A percentile compares a stretch with the other conserved stretches of the same genome.
Evolutionary conservation across 164 flowering plant genomes (phyloP).

Genomic region (Berberis thunbergii): DNA sequence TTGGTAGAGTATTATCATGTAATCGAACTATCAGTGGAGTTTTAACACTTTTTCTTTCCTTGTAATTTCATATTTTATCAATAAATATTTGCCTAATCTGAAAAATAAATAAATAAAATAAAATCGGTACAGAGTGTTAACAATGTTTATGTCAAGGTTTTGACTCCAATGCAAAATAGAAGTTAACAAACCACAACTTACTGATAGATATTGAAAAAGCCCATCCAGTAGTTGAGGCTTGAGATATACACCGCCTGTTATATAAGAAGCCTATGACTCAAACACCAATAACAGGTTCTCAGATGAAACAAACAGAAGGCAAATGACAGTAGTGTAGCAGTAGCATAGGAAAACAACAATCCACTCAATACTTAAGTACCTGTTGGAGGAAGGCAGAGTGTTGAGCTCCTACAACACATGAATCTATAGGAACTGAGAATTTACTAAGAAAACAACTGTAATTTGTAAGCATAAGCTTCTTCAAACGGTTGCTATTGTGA

Average conservation of each 20-base stretch:
- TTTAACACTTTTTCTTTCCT: too few species aligned
- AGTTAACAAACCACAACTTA: slow-evolving; percentile 18
- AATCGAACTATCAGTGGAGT: too few species aligned
- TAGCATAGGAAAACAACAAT: not conserved
- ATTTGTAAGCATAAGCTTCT: too few species aligned
- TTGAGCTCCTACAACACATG: slow-evolving; percentile 77
- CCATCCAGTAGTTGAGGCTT: slow-evolving; percentile 83
- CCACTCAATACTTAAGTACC: slow-evolving; percentile 28
- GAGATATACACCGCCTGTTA: slow-evolving; percentile 89
- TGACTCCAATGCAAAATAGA: not conserved
- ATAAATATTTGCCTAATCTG: too few species aligned
- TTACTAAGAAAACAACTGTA: not conserved
- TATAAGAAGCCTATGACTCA: slow-evolving; percentile 76
- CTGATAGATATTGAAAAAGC: slow-evolving; percentile 83
- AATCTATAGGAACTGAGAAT: slow-evolving; percentile 35
- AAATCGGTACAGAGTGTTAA: too few species aligned
- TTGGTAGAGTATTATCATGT: too few species aligned
- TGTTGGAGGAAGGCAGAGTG: slow-evolving; percentile 97
- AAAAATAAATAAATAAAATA: too few species aligned
- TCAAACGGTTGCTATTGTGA: too few species aligned
- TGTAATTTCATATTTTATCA: too few species aligned
- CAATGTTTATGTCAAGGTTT: too few species aligned
- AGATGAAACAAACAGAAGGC: slow-evolving; percentile 4
- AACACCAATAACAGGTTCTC: slow-evolving; percentile 9
- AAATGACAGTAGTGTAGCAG: not conserved